A percentile compares a stretch with the other conserved stretches of the same genome.
These are phyloP conservation scores for Candida insectorum DNA, from an alignment of 805 yeast species.

Conservation along the genomic window DNA sequence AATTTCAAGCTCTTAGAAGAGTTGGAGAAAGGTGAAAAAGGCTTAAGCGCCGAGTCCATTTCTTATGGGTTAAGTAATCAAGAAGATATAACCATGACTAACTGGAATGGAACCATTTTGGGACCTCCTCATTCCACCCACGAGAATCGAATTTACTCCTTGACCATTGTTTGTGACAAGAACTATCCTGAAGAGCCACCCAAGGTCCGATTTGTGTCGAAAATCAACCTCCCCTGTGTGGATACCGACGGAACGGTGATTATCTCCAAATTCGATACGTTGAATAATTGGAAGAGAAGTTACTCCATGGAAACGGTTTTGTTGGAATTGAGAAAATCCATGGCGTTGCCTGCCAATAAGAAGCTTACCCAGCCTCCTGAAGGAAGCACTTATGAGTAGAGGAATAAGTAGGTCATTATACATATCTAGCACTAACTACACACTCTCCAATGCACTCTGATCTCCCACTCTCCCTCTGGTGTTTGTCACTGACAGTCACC, in stretches of 20 bases:
- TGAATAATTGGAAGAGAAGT: conserved; percentile 83
- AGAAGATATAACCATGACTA: conserved; percentile 88
- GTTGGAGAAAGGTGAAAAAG: conserved; percentile 97
- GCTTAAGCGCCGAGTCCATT: conserved; percentile 93
- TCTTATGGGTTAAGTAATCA: conserved; percentile 90
- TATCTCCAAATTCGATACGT: conserved; percentile 52
- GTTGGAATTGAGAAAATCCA: conserved; percentile 76
- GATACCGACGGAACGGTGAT: conserved; percentile 55
- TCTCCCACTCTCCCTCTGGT: not conserved
- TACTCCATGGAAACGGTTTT: conserved; percentile 92
- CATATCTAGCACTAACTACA: not conserved
- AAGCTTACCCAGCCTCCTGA: conserved; percentile 89
- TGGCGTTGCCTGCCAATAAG: conserved; percentile 82
- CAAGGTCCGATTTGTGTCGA: conserved; percentile 70
- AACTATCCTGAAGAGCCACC: conserved; percentile 92
- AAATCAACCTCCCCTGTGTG: conserved; percentile 91
- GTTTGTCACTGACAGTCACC: too few species aligned
- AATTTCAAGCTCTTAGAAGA: conserved; percentile 93
- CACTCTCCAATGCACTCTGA: too few species aligned
- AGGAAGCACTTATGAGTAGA: conserved; percentile 57
- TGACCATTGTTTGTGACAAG: conserved; percentile 77
- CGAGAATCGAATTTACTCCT: conserved; percentile 88
- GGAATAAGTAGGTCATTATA: not conserved
- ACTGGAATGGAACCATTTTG: conserved; percentile 96
- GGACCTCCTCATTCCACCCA: conserved; percentile 93